Conservation (phyloP, 345 rosid species). For the Brassica rapa region DNA sequence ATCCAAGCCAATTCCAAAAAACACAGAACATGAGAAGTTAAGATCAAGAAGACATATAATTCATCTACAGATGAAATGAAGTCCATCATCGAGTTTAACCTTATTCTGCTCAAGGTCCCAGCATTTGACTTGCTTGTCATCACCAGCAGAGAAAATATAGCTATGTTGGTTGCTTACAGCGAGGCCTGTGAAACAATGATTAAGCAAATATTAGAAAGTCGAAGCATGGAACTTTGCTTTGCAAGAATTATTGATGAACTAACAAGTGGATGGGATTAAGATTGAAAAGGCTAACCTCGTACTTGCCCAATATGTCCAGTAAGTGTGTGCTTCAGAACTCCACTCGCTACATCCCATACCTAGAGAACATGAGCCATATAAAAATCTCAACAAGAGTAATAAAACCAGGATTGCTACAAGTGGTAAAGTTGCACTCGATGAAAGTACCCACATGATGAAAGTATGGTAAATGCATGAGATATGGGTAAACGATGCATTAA, state of each 20-base stretch:
- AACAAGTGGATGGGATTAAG: conserved; percentile 4
- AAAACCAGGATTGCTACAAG: conserved; percentile 8
- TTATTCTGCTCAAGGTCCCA: conserved; percentile 99
- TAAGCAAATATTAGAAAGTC: not conserved
- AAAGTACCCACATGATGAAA: not conserved
- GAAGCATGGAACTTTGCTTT: not conserved
- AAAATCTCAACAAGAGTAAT: not conserved
- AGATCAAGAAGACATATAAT: not conserved
- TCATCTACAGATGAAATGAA: not conserved
- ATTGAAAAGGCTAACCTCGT: conserved; percentile 56
- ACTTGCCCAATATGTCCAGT: conserved; percentile 92
- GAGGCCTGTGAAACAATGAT: conserved; percentile 58
- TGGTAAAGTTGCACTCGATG: not conserved
- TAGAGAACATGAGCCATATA: conserved; percentile 35
- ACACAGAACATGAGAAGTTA: conserved; percentile 6
- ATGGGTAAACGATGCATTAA: not conserved
- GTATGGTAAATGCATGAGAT: not conserved
- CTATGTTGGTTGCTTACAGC: conserved; percentile 83
- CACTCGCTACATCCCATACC: conserved; percentile 96
- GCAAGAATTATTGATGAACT: conserved; percentile 8
- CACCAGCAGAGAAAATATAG: conserved; percentile 94
- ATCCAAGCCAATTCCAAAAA: conserved; percentile 11
- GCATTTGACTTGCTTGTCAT: conserved; percentile 96
- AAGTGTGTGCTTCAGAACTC: conserved; percentile 80
- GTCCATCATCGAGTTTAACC: conserved; percentile 47